These are phyloP conservation scores for Acorus calamus DNA, from an alignment of 106 monocot species.

Conservation along the genomic window DNA sequence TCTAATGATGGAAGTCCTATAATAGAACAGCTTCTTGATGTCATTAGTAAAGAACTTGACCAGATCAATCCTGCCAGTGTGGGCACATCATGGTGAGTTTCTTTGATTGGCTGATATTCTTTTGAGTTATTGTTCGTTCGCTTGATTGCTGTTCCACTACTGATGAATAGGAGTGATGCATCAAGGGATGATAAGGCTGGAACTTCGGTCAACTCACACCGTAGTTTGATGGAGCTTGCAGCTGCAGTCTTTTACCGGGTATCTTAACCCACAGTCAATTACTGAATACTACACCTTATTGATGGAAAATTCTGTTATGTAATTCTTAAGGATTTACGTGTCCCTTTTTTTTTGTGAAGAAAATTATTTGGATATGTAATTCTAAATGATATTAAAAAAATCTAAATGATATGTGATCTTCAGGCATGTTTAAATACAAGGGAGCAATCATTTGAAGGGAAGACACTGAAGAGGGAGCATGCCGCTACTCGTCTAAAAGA, in stretches of 20 bases:
- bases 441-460: constrained; percentile 22
- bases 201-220: constrained; percentile 21
- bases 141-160: constrained; percentile 4
- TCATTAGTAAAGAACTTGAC: constrained; percentile 69
- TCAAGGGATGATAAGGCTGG: constrained; percentile 61
- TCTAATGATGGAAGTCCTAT: constrained; percentile 28
- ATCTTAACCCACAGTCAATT: too few relatives aligned
- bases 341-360: too few relatives aligned
- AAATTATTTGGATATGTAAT: background rate
- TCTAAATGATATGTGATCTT: constrained; percentile 1
- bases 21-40: constrained; percentile 53
- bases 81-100: constrained; percentile 28
- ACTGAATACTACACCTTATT: too few relatives aligned
- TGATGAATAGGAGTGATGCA: constrained; percentile 39
- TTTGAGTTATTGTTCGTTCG: background rate
- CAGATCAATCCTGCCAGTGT: constrained; percentile 26
- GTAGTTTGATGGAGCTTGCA: constrained; percentile 62
- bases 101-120: constrained; percentile 2
- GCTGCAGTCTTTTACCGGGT: constrained; percentile 74
- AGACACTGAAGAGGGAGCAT: constrained; percentile 51
- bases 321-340: too few relatives aligned
- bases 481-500: constrained; percentile 40
- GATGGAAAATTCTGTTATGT: too few relatives aligned
- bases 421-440: constrained; percentile 45
- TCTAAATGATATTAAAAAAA: background rate